phyloP scores from a whole-genome alignment of 2,329 filamentous ascomycete species.

The Calonectria naviculata region DNA sequence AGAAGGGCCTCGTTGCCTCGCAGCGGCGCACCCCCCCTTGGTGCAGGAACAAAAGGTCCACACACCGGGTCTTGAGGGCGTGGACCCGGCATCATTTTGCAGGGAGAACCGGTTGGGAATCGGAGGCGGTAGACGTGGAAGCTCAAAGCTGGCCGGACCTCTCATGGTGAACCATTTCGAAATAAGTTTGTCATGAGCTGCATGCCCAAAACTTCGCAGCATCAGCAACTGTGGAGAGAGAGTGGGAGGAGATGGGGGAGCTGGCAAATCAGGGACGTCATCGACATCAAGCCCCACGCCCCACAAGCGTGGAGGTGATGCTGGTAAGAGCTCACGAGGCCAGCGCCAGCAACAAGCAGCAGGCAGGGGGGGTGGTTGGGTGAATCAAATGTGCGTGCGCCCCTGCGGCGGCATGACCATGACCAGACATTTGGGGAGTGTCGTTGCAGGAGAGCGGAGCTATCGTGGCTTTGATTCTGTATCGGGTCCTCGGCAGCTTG shows the following conservation, averaged over 20 bases:
- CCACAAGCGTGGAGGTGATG: slow-evolving; percentile 41
- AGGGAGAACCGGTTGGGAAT: slow-evolving; percentile 20
- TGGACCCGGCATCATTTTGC: slow-evolving; percentile 2
- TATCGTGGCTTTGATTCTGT: neutral
- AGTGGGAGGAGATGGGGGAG: slow-evolving; percentile 37
- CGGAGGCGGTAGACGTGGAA: slow-evolving; percentile 26
- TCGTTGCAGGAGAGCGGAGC: neutral
- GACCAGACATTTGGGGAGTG: slow-evolving; percentile 2
- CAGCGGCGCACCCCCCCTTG: neutral
- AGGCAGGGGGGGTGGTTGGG: slow-evolving; percentile 4
- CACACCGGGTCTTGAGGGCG: slow-evolving; percentile 1
- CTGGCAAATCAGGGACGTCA: slow-evolving; percentile 40
- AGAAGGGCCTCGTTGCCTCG: slow-evolving; percentile 16
- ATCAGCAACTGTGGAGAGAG: slow-evolving; percentile 44
- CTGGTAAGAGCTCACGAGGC: slow-evolving; percentile 36
- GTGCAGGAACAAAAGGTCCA: slow-evolving; percentile 36
- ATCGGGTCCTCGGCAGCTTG: slow-evolving; percentile 16
- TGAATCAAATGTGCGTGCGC: neutral
- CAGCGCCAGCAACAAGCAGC: slow-evolving; percentile 18
- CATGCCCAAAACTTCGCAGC: slow-evolving; percentile 30
- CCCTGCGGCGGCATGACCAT: neutral
- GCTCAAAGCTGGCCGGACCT: slow-evolving; percentile 26
- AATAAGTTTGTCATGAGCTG: slow-evolving; percentile 44
- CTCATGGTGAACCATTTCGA: slow-evolving; percentile 37
- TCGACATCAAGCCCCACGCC: slow-evolving; percentile 39